Conservation (phyloP, 2,329 filamentous ascomycete genomes). For the Thielaviopsis euricoi region DNA sequence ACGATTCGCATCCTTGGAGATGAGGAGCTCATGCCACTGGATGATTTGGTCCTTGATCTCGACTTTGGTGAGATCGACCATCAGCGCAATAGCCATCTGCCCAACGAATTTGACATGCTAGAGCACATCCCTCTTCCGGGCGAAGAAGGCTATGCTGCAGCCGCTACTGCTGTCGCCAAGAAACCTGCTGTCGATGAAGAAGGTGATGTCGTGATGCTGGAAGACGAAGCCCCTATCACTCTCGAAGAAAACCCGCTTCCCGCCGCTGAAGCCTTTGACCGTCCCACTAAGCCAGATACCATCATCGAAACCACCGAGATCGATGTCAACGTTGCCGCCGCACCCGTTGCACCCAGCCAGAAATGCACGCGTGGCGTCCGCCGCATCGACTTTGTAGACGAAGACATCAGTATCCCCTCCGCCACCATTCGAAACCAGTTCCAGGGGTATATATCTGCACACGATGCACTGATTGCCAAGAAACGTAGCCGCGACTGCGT, state of each 20-base stretch:
- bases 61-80: conserved; percentile 7
- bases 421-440: conserved; percentile 18
- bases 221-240: conserved; percentile 22
- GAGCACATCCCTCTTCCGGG: neutral
- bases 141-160: neutral
- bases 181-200: conserved; percentile 16
- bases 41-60: conserved; percentile 13
- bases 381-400: conserved; percentile 18
- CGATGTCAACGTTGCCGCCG: neutral
- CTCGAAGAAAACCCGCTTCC: conserved; percentile 23
- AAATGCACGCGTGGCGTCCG: conserved; percentile 15
- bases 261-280: conserved; percentile 21
- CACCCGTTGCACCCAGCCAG: too few relatives aligned
- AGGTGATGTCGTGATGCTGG: conserved; percentile 12
- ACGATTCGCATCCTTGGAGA: conserved; percentile 11
- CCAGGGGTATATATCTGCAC: conserved; percentile 34
- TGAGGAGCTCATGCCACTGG: conserved; percentile 9
- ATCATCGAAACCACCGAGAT: conserved; percentile 14
- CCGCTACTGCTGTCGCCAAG: neutral
- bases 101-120: neutral
- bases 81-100: neutral
- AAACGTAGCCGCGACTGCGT: conserved; percentile 16
- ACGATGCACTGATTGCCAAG: conserved; percentile 23
- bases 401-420: conserved; percentile 16
- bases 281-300: conserved; percentile 7